Base-by-base conservation (phyloP, 2,329 filamentous ascomycete genomes). In the Fusarium sp. region DNA sequence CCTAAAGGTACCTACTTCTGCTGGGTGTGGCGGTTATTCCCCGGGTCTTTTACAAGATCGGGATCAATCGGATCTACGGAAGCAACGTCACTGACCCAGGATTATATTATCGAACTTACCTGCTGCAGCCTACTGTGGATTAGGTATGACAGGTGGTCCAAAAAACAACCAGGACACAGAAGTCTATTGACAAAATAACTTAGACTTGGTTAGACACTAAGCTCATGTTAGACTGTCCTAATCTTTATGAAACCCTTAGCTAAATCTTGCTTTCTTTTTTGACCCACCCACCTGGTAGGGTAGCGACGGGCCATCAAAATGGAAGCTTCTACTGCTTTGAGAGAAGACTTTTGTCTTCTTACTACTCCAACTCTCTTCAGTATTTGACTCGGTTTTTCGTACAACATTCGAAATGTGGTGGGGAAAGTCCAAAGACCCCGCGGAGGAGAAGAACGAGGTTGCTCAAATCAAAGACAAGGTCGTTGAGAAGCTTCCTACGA, bases 401-500 rank as follows among this genome's bases (percentile, higher is more conserved):
- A 11, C 28, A 21, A 23, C 25, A 12, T 28, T 41, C 56, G 51
- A 61, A 43, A 81, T 81, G 80, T 86, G 84, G 80, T 85, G 82
- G 81, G 77, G 80, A 25, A 81, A 81, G 65, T 76, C 78, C 28
- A 73, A 78, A 59, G 75, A 80, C 10, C 55, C 77, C 34, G 78
- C 77, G 19, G 75, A 78, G 56, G 70, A 77, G 58, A 65, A 67
- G 55, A 71, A 66, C 45, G 71, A 75, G 21, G 62, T 69, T 39
- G 28, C 73, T n/a, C 62, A 68, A 18, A 57, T 65, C 54, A 71
- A 68, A 18, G 70, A 79, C n/a, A 63, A 75, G 7, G 82, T 84
- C 73, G 81, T 85, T 58, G 80, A 82, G 12, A 85, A 83, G 73
- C 83, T 86, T 18, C 84, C 85, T 2, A 75, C 80, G 7, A 77